Percentiles rank a stretch among this genome's conserved stretches.
phyloP scores from a whole-genome alignment of 306 rosid species.

The Quercus robur region DNA sequence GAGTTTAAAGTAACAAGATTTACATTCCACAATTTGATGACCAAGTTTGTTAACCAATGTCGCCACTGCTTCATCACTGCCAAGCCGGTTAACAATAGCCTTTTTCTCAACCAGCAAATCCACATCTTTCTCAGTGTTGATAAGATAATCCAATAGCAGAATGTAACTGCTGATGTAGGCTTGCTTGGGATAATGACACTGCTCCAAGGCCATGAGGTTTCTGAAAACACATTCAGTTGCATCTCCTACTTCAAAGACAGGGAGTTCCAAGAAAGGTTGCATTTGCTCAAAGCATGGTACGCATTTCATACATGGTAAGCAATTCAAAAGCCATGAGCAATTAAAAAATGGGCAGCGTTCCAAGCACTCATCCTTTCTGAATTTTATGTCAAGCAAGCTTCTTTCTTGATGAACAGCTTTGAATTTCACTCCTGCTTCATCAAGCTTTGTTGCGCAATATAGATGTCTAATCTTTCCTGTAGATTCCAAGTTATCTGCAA shows the following conservation, averaged over 20 bases:
- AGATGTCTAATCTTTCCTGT: background rate
- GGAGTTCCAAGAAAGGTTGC: slow-evolving; percentile 29
- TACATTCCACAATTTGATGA: slow-evolving; percentile 27
- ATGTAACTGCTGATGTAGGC: slow-evolving; percentile 48
- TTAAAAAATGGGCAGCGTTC: background rate
- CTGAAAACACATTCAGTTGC: slow-evolving; percentile 41
- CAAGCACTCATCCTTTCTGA: background rate
- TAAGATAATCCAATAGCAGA: slow-evolving; percentile 35
- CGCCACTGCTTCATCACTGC: slow-evolving; percentile 45
- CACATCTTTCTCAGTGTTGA: slow-evolving; percentile 42
- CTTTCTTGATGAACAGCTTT: slow-evolving; percentile 5
- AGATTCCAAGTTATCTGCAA: background rate
- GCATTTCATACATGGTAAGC: slow-evolving; percentile 32
- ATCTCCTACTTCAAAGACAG: slow-evolving; percentile 27
- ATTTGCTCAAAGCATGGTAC: slow-evolving; percentile 3
- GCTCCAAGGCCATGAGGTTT: slow-evolving; percentile 60
- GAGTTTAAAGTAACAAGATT: slow-evolving; percentile 19
- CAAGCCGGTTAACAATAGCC: slow-evolving; percentile 40
- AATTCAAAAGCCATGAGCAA: slow-evolving; percentile 13
- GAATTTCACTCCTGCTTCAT: slow-evolving; percentile 38
- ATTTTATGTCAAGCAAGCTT: slow-evolving; percentile 22
- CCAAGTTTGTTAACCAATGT: slow-evolving; percentile 37
- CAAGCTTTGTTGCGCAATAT: slow-evolving; percentile 34
- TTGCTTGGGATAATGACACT: slow-evolving; percentile 37
- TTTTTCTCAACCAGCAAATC: slow-evolving; percentile 42